These are phyloP conservation scores for Russula sp. DNA, from an alignment of 768 basidiomycete genomes.

Conservation along the genomic window DNA sequence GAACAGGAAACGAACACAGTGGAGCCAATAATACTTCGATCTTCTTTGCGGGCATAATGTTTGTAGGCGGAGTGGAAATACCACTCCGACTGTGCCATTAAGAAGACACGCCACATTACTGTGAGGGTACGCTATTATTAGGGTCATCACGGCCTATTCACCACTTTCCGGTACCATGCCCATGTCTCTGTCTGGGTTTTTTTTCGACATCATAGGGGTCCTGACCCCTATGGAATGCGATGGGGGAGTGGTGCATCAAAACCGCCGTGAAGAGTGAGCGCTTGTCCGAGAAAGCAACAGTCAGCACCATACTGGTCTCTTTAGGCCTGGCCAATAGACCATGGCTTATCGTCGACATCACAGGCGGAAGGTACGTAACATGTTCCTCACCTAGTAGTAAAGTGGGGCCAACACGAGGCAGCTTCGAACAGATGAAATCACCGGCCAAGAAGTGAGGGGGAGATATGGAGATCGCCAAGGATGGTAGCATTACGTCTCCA, in stretches of 20 bases:
- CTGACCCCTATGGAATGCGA: background rate
- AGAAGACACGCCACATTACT: background rate
- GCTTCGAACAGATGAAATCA: background rate
- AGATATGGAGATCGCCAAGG: background rate
- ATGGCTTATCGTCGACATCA: conserved; percentile 24
- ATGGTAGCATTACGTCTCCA: conserved; percentile 6
- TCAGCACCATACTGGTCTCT: conserved; percentile 5
- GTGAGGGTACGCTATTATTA: background rate
- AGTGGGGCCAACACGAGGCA: conserved; percentile 14
- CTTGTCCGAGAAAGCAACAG: background rate
- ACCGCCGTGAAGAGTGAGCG: conserved; percentile 3
- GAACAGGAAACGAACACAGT: background rate
- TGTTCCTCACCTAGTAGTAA: background rate
- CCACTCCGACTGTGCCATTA: background rate
- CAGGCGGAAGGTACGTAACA: background rate
- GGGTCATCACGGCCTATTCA: background rate
- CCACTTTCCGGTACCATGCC: background rate
- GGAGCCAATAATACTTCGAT: background rate
- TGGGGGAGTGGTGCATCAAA: background rate
- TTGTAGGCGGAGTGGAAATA: background rate
- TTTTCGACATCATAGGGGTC: background rate
- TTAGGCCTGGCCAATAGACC: conserved; percentile 8
- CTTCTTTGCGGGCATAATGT: background rate
- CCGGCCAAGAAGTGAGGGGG: background rate
- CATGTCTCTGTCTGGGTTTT: background rate